Base-by-base conservation (phyloP, 208 protist species). In the Crithidia expoeki region DNA sequence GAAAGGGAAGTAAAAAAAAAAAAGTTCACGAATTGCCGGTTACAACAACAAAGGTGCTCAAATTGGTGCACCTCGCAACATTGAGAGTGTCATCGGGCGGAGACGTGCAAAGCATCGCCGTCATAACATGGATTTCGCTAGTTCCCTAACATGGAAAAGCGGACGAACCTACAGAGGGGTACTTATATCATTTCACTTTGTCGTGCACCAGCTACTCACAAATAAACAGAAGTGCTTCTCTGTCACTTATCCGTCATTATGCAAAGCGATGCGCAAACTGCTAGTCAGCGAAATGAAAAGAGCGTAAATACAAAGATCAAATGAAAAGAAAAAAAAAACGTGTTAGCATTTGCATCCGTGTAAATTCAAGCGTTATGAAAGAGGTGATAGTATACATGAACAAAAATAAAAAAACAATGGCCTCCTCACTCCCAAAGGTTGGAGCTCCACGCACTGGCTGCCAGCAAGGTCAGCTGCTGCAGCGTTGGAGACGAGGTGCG, bases 371-470 rank as follows among this genome's bases (percentile, higher is more conserved):
- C n/a, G n/a, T n/a, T n/a, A n/a, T n/a, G n/a, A n/a, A n/a, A n/a
- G n/a, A n/a, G n/a, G n/a, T n/a, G n/a, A n/a, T n/a, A n/a, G n/a
- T n/a, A n/a, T n/a, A n/a, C n/a, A n/a, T n/a, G n/a, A 27, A 50
- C 10, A 38, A 44, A 60, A 46, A 36, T 25, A 40, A 27, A 57
- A 47, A 46, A 10, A 36, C n/a, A 60, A 1, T 2, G 51, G 21
- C 2, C 23, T 9, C 0, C 6, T 4, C 33, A 85, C 44, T 49
- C 62, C 87, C 83, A 93, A 40, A 94, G 56, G 27, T 88, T 68
- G 12, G 89, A 94, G 59, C 87, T 85, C 89, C 88, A 94, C 61
- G 79, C 74, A 40, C 92, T 96, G 12, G 88, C 60, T 0, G 84
- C 85, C 0, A 96, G 73, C 65, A 76, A 84, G 1, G 89, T 81